Evolutionary conservation across 2,329 filamentous ascomycete genomes (phyloP), one percentile per base, ranked within the genome.

Genomic region (Polychaeton citri): DNA sequence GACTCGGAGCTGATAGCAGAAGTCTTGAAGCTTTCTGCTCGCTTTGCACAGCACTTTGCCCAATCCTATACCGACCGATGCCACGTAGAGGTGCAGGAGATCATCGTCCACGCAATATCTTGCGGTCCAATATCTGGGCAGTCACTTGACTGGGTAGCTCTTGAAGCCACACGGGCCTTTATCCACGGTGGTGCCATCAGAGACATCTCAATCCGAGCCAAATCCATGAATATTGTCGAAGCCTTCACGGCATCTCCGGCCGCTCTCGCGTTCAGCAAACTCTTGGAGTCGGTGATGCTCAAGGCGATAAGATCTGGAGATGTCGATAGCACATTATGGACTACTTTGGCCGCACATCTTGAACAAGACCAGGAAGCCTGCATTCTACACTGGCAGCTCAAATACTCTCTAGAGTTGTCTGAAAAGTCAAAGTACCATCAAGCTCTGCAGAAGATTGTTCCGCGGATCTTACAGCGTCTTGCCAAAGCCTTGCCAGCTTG

Each of bases 101-200:
- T 55, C 24, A 35, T 54, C 5, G 33, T 43, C 12, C 20, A 19
- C 13, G 48, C 47, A 2, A 18, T 54, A 2, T 26, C 38, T 9
- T 17, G 19, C 7, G 43, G 40, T 30, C 44, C 37, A 21, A 38
- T 40, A 7, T 35, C 40, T 18, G 48, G 53, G 9, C 40, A 45
- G 3, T 18, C 49, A 3, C 21, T 42, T 13, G 40, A 40, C 5
- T 56, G 52, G 52, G 36, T 52, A 26, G 64, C 81, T 5, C 62
- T 68, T 34, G 66, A 71, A 12, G 71, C 83, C n/a, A 70, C 79
- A 38, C 67, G 71, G 12, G 69, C 68, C 36, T 65, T 80, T 47
- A 63, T 81, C 4, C 68, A 72, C 18, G 66, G 72, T 26, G 74
- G 73, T 2, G 62, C 69, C 1, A 57, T 82, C 18, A 53, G 62